Base-by-base conservation (phyloP, 2,329 filamentous ascomycete genomes). In the Beauveria australis region DNA sequence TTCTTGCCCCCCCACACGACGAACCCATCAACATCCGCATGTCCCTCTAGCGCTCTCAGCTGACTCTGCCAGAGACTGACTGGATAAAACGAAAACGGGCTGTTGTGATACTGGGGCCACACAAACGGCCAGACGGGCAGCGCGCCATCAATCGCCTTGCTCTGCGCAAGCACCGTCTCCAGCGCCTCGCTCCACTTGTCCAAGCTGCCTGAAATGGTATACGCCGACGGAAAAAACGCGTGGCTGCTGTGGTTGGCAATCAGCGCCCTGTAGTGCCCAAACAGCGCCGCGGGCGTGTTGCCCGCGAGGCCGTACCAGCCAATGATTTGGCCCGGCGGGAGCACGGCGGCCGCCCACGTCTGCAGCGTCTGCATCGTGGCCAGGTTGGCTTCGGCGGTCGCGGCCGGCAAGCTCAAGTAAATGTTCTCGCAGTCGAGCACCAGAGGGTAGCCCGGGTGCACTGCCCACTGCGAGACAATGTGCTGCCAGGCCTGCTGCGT, bases 301-400 rank as follows among this genome's bases (percentile, higher is more conserved):
- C 55, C 60, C 10, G 55, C 37, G n/a, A 62, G 54, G 22, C 55
- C 55, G 33, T 59, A 62, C 60, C 60, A 62, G n/a, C 60, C 60
- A 9, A 62, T 62, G 55, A 62, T 62, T 40, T 59, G 54, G 22
- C 22, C 26, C 4, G n/a, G 30, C 5, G 60, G 54, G 16, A 62
- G 53, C n/a, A 62, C 47, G 6, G 59, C 54, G 1, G 60, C 60
- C 5, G 60, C 54, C 60, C 60, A 62, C 9, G 60, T 62, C 22
- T 62, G 60, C 28, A 62, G 47, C 30, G 47, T 53, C 47, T 56
- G 49, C 48, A 62, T 56, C 40, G 58, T 49, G 19, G 58, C 46
- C 1, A 59, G 47, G 19, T 62, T 52, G 47, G 28, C 22, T 12
- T 62, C 60, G 2, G 60, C 60, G 2, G 54, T 62, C 16, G 60